Conservation (phyloP, 108 stramenopile genomes). For the Pseudonitzschia multiseries region DNA sequence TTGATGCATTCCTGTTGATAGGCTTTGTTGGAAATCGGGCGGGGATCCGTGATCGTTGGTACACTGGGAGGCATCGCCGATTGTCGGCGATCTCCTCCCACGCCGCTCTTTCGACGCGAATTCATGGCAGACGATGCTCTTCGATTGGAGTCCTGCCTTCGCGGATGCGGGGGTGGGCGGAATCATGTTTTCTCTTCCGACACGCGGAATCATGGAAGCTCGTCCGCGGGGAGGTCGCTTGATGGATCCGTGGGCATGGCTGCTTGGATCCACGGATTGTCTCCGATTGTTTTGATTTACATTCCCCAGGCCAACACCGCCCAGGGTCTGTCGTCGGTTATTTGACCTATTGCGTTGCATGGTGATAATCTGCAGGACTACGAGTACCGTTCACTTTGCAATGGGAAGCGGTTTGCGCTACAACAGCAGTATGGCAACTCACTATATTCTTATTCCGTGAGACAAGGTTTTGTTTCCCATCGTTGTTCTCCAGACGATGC, state of each 20-base stretch:
- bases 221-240: constrained; percentile 35
- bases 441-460: no score
- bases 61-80: constrained; percentile 24
- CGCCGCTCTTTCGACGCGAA: constrained; percentile 23
- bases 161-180: constrained; percentile 32
- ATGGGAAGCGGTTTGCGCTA: not conserved
- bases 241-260: constrained; percentile 7
- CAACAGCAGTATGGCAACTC: no score
- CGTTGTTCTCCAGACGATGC: not conserved
- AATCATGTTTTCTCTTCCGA: constrained; percentile 34
- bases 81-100: constrained; percentile 33
- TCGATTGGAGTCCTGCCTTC: not conserved
- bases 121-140: constrained; percentile 2
- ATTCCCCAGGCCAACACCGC: constrained; percentile 11
- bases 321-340: constrained; percentile 39
- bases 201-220: constrained; percentile 48
- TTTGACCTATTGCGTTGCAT: constrained; percentile 14
- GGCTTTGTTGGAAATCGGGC: constrained; percentile 68
- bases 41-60: constrained; percentile 42
- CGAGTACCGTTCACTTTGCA: not conserved
- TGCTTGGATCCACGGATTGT: constrained; percentile 19
- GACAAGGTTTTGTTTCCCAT: not conserved
- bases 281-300: constrained; percentile 3
- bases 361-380: not conserved
- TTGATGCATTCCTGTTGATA: constrained; percentile 72